Percentiles rank a stretch among this genome's conserved stretches.
Evolutionary conservation across 805 yeast species (phyloP).

Genomic region (Zygoascus tannicola): DNA sequence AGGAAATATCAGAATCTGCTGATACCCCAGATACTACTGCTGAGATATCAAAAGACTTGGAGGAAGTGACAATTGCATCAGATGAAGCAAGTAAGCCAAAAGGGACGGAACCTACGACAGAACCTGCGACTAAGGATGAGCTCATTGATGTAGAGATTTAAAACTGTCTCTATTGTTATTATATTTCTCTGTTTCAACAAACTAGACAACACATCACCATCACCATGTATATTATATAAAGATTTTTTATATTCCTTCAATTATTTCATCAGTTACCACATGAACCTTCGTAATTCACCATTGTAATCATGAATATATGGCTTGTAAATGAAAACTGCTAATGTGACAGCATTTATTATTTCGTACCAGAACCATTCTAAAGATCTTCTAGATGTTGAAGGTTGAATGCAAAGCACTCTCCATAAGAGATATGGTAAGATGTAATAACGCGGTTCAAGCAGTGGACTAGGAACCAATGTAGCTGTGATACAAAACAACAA

Average conservation of each 20-base stretch:
- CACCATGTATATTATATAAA: constrained; percentile 1
- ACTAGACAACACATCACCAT: too few relatives aligned
- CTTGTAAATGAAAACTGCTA: constrained; percentile 46
- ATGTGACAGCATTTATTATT: constrained; percentile 43
- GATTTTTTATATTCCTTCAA: background rate
- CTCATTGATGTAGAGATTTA: constrained; percentile 18
- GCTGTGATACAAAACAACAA: constrained; percentile 39
- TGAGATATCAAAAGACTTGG: background rate
- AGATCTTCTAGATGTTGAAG: constrained; percentile 27
- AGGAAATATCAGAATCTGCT: background rate
- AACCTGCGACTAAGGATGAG: constrained; percentile 10
- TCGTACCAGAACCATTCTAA: constrained; percentile 57
- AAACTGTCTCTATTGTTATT: background rate
- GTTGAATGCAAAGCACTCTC: constrained; percentile 37
- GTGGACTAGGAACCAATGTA: constrained; percentile 79
- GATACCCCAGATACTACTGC: constrained; percentile 9
- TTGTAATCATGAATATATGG: constrained; percentile 65
- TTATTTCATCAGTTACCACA: constrained; percentile 59
- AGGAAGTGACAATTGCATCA: too few relatives aligned
- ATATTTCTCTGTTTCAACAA: too few relatives aligned
- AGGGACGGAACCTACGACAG: constrained; percentile 7
- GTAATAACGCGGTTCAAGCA: constrained; percentile 90
- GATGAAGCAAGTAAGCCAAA: background rate
- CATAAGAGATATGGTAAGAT: constrained; percentile 72
- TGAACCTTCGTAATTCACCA: constrained; percentile 59